phyloP scores from a whole-genome alignment of 345 rosid species.

The Eutrema heterophyllum region DNA sequence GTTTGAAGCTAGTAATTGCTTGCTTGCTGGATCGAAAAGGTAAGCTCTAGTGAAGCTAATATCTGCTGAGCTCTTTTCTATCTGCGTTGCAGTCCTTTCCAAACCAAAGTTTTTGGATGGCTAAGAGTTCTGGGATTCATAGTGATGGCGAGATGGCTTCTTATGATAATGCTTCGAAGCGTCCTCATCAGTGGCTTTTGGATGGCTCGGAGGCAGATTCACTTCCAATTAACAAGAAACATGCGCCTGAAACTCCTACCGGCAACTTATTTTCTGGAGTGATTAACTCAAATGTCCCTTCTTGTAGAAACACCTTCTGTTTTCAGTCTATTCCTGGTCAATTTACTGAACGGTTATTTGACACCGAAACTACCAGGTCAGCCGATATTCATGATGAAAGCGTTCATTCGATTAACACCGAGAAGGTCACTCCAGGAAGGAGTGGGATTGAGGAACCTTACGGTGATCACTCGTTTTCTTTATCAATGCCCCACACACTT shows the following conservation, averaged over 20 bases:
- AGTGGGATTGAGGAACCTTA: slow-evolving; percentile 32
- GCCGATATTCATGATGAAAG: slow-evolving; percentile 36
- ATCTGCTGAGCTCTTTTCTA: not conserved
- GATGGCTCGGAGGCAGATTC: slow-evolving; percentile 48
- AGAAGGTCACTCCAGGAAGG: slow-evolving; percentile 18
- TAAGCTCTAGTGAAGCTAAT: not conserved
- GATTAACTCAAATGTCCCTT: slow-evolving; percentile 31
- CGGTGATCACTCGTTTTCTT: slow-evolving; percentile 41
- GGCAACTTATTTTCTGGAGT: slow-evolving; percentile 26
- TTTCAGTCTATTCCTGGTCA: slow-evolving; percentile 53
- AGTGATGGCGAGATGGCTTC: slow-evolving; percentile 43
- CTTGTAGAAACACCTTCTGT: slow-evolving; percentile 50
- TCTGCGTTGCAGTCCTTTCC: not conserved
- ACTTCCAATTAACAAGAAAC: slow-evolving; percentile 55
- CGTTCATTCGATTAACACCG: slow-evolving; percentile 31
- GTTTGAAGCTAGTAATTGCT: not conserved
- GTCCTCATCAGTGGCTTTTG: slow-evolving; percentile 57
- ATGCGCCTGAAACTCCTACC: slow-evolving; percentile 36
- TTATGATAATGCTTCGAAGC: slow-evolving; percentile 44
- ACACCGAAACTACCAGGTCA: slow-evolving; percentile 42
- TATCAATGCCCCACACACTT: slow-evolving; percentile 42
- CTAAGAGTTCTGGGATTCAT: slow-evolving; percentile 45
- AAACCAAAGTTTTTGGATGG: slow-evolving; percentile 34
- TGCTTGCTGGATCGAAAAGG: not conserved
- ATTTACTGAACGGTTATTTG: slow-evolving; percentile 47